A percentile compares a stretch with the other conserved stretches of the same genome.
These are phyloP conservation scores for Plasmopara halstedii DNA, from an alignment of 352 stramenopile genomes.

Conservation along the genomic window DNA sequence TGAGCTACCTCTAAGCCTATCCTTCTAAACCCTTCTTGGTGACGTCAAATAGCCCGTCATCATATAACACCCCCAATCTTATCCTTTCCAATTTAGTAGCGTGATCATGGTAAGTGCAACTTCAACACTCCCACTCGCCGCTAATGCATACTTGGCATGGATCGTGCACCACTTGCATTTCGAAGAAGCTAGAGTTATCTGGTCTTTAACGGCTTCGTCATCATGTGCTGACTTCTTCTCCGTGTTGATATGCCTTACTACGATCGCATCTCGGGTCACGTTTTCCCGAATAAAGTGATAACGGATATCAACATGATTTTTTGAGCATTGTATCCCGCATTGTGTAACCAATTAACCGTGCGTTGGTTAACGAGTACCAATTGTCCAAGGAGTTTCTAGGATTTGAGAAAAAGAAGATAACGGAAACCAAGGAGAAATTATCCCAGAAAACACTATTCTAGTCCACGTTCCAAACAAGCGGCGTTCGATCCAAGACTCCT, in stretches of 20 bases:
- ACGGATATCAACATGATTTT: neutral
- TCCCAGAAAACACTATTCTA: no score
- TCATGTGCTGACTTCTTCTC: neutral
- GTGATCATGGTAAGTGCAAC: neutral
- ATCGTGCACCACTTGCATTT: neutral
- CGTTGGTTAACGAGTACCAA: no score
- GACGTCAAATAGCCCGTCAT: neutral
- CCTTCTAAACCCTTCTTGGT: neutral
- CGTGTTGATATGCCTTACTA: neutral
- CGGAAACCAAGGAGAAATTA: no score
- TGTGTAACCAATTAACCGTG: no score
- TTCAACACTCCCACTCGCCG: neutral
- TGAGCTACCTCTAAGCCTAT: neutral
- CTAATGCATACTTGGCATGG: neutral
- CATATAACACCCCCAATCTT: neutral
- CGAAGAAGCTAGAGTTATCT: neutral
- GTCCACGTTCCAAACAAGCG: no score
- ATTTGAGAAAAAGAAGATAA: no score
- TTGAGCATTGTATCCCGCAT: neutral
- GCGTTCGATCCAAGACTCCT: no score
- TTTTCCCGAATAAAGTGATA: neutral
- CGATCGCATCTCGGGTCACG: neutral
- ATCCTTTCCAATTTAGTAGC: neutral
- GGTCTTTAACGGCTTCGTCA: neutral
- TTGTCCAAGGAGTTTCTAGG: no score